These are phyloP conservation scores for Blastomyces parvus DNA, from an alignment of 2,329 filamentous ascomycete species.

Conservation along the genomic window DNA sequence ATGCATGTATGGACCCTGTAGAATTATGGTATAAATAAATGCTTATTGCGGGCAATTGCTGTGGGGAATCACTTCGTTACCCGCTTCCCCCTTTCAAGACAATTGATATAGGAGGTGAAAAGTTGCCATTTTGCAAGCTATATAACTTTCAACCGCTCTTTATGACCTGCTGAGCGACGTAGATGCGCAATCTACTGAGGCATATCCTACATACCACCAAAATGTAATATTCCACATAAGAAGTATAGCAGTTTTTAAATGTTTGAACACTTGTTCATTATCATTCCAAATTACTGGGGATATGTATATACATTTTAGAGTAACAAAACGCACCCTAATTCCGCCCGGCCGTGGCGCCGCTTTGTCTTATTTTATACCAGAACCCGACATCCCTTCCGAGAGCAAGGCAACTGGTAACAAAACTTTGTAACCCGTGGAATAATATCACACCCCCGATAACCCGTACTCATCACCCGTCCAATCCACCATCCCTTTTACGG, in stretches of 20 bases:
- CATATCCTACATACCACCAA: neutral
- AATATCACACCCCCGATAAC: neutral
- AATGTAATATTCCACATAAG: neutral
- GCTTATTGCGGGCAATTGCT: neutral
- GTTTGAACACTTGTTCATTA: neutral
- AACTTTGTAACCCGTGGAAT: neutral
- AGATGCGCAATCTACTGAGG: neutral
- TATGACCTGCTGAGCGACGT: too few species aligned
- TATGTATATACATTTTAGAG: neutral
- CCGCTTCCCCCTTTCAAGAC: neutral
- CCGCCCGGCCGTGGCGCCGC: neutral
- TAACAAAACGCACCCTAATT: neutral
- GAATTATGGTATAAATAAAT: neutral
- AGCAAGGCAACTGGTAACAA: neutral
- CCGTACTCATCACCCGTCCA: neutral
- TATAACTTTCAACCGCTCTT: neutral
- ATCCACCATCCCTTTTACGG: neutral
- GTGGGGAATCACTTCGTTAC: neutral
- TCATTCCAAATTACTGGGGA: neutral
- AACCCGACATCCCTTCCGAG: neutral
- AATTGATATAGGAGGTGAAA: neutral
- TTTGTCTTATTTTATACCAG: neutral
- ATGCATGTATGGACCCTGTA: neutral
- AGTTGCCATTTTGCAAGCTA: neutral
- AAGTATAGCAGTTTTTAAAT: neutral